These are phyloP conservation scores for Trichoderma koningiopsis DNA, from an alignment of 2,329 filamentous ascomycete species.

Conservation along the genomic window DNA sequence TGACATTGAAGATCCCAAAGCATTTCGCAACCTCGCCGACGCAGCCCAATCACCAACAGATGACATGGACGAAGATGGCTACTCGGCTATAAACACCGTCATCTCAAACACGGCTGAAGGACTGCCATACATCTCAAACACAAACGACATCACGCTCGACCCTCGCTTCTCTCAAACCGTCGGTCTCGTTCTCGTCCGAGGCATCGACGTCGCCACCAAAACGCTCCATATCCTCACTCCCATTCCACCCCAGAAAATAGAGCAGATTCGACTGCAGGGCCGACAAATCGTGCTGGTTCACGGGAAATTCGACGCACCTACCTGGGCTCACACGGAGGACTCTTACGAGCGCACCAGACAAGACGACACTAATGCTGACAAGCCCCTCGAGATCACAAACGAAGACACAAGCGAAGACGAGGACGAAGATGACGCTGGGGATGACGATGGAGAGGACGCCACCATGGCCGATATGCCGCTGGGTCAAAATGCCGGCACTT, in stretches of 20 bases:
- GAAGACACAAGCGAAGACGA: constrained; percentile 42
- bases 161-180: constrained; percentile 61
- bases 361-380: constrained; percentile 36
- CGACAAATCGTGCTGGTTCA: constrained; percentile 63
- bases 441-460: constrained; percentile 14
- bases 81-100: not conserved
- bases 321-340: constrained; percentile 71
- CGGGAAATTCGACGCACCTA: constrained; percentile 68
- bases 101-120: constrained; percentile 46
- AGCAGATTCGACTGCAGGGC: constrained; percentile 44
- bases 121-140: constrained; percentile 64
- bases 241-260: constrained; percentile 45
- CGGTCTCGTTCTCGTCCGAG: constrained; percentile 69
- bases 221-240: constrained; percentile 69
- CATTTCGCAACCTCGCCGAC: constrained; percentile 45
- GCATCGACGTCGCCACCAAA: constrained; percentile 59
- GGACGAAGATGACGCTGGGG: constrained; percentile 29
- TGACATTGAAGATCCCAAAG: constrained; percentile 56
- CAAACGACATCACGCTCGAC: constrained; percentile 57
- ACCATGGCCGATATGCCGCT: not conserved
- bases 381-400: constrained; percentile 36
- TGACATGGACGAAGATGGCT: constrained; percentile 25
- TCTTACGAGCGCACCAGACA: constrained; percentile 46
- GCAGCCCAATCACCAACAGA: constrained; percentile 20
- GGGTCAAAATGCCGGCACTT: constrained; percentile 14